Base-by-base conservation (phyloP, 2,329 filamentous ascomycete species). In the Raffaelea ambrosiae region DNA sequence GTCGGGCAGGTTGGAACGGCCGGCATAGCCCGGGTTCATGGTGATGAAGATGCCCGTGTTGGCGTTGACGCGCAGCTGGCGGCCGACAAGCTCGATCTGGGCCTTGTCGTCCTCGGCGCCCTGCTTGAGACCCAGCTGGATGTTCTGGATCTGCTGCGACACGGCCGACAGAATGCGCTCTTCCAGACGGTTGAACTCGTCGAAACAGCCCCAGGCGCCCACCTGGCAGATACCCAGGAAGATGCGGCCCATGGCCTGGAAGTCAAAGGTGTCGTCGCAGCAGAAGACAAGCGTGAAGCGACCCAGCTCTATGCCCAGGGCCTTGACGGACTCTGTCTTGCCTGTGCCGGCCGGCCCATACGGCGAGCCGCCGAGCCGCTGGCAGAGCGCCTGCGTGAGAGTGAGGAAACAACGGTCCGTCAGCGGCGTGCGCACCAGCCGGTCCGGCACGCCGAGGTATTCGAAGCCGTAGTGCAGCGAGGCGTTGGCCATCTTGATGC, bases 31-130 rank as follows among this genome's bases (percentile, higher is more conserved):
- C 64, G 93, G 93, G 66, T 99, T 99, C 94, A 99, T 98, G 36
- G 93, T 99, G 64, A 99, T 98, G 72, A 99, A 99, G 63, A 99
- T 93, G 58, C 93, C 93, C 44, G 94, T 97, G 63, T 96, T 95
- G 52, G 78, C 76, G 60, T 95, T 94, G 56, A 99, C 93, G 53
- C 77, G 81, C 43, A 98, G 76, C 57, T 94, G 89, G 48, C 93
- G 86, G 43, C 91, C 91, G 47, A 97, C 86, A 19, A 99, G 74
- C 64, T 98, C 93, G 57, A 98, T 97, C 62, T 96, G 86, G 2
- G 88, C 75, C 62, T 87, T 88, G 11, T 85, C 80, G 57, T 96
- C 87, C 48, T 88, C 82, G 8, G 73, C 84, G 31, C 85, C 84
- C 63, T 91, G 88, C 63, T 90, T 90, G 47, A 99, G 73, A 49